Percentiles rank a stretch among this genome's conserved stretches.
These are phyloP conservation scores for Calonectria montana DNA, from an alignment of 2,329 filamentous ascomycete species.

Conservation along the genomic window DNA sequence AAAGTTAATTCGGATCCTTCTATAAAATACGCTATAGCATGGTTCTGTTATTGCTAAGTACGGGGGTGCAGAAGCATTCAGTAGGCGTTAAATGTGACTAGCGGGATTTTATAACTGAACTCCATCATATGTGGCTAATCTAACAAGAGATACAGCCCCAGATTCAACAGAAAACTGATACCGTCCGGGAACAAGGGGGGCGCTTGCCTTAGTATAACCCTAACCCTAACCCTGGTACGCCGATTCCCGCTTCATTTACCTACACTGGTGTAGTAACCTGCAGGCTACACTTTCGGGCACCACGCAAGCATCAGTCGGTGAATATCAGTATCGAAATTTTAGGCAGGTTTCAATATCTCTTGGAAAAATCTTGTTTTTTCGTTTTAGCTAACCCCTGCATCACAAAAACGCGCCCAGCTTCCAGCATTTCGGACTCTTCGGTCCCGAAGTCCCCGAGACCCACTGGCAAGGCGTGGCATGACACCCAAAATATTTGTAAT, in stretches of 20 bases:
- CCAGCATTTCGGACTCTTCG: neutral
- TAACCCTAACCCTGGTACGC: neutral
- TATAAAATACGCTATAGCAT: too few relatives aligned
- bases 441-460: neutral
- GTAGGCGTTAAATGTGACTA: too few relatives aligned
- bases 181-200: too few relatives aligned
- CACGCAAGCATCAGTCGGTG: neutral
- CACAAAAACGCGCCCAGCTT: neutral
- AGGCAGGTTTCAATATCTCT: accelerated
- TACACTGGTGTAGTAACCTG: too few relatives aligned
- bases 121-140: neutral
- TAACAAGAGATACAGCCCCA: too few relatives aligned
- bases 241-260: neutral
- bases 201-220: neutral
- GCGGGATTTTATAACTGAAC: too few relatives aligned
- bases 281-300: too few relatives aligned
- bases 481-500: neutral
- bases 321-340: neutral
- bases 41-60: too few relatives aligned
- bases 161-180: too few relatives aligned
- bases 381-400: too few relatives aligned
- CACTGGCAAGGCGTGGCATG: neutral
- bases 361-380: neutral
- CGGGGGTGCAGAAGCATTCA: too few relatives aligned
- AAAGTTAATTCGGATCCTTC: too few relatives aligned